These are phyloP conservation scores for Colletotrichum sansevieriae DNA, from an alignment of 2,329 filamentous ascomycete species.

Conservation along the genomic window DNA sequence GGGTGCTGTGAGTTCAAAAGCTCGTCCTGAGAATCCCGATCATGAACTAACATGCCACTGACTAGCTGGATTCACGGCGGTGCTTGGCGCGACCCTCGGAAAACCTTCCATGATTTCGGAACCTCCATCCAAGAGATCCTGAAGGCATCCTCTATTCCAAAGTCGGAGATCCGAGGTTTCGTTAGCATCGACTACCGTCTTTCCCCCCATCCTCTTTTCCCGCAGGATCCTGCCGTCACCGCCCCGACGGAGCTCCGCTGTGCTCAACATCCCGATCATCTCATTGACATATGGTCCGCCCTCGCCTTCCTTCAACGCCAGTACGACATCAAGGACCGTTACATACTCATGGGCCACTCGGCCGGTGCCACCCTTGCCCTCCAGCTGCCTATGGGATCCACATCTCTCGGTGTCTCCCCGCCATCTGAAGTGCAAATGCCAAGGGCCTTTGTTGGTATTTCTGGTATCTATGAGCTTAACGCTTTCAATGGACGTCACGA, in stretches of 20 bases:
- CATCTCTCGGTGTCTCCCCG: constrained; percentile 45
- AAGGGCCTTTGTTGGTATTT: constrained; percentile 69
- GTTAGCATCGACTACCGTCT: constrained; percentile 75
- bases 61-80: constrained; percentile 71
- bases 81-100: constrained; percentile 71
- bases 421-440: constrained; percentile 55
- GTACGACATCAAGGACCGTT: constrained; percentile 61
- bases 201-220: constrained; percentile 62
- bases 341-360: constrained; percentile 72
- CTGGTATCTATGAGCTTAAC: constrained; percentile 76
- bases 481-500: constrained; percentile 62
- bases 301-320: constrained; percentile 61
- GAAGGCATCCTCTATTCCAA: constrained; percentile 44
- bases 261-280: constrained; percentile 70
- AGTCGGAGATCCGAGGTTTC: constrained; percentile 67
- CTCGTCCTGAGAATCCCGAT: neutral
- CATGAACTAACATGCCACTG: neutral
- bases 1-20: constrained; percentile 52
- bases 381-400: constrained; percentile 67
- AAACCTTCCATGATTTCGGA: constrained; percentile 60
- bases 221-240: constrained; percentile 48
- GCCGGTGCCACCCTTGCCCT: constrained; percentile 74
- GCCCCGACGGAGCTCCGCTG: constrained; percentile 51
- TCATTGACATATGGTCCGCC: constrained; percentile 68
- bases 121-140: constrained; percentile 60